Evolutionary conservation across 352 stramenopile species (phyloP).

Genomic region (Phytophthora nicotianae): DNA sequence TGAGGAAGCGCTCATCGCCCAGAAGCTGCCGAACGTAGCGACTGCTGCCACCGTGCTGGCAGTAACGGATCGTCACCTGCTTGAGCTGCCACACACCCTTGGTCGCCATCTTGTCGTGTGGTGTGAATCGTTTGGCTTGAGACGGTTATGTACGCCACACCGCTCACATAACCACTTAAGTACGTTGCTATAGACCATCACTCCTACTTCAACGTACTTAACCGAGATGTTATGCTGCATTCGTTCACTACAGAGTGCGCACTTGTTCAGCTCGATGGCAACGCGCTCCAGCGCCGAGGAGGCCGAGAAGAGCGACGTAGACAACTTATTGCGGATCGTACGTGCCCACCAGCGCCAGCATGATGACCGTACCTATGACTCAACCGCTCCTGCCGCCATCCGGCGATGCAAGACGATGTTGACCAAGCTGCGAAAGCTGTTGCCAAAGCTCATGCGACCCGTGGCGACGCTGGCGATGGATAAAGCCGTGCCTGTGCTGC

Average conservation of each 20-base stretch:
- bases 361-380: slow-evolving; percentile 47
- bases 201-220: slow-evolving; percentile 16
- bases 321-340: slow-evolving; percentile 50
- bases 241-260: slow-evolving; percentile 7
- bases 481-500: slow-evolving; percentile 44
- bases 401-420: slow-evolving; percentile 69
- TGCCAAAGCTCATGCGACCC: slow-evolving; percentile 69
- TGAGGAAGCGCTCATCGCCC: slow-evolving; percentile 73
- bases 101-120: slow-evolving; percentile 59
- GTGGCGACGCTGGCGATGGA: slow-evolving; percentile 45
- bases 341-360: slow-evolving; percentile 56
- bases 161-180: slow-evolving; percentile 12
- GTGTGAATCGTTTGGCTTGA: slow-evolving; percentile 28
- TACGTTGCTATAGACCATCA: slow-evolving; percentile 22
- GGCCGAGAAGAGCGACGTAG: slow-evolving; percentile 56
- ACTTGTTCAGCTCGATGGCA: slow-evolving; percentile 10
- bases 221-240: background rate
- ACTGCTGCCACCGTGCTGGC: slow-evolving; percentile 79
- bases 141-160: slow-evolving; percentile 14
- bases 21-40: slow-evolving; percentile 79
- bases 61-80: slow-evolving; percentile 84
- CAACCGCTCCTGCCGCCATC: slow-evolving; percentile 39
- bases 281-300: slow-evolving; percentile 17
- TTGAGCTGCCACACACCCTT: slow-evolving; percentile 82
- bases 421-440: slow-evolving; percentile 66